Percentiles rank a stretch among this genome's conserved stretches.
Conservation (phyloP, 805 yeast genomes). For the Cyberlindnera subsufficiens region DNA sequence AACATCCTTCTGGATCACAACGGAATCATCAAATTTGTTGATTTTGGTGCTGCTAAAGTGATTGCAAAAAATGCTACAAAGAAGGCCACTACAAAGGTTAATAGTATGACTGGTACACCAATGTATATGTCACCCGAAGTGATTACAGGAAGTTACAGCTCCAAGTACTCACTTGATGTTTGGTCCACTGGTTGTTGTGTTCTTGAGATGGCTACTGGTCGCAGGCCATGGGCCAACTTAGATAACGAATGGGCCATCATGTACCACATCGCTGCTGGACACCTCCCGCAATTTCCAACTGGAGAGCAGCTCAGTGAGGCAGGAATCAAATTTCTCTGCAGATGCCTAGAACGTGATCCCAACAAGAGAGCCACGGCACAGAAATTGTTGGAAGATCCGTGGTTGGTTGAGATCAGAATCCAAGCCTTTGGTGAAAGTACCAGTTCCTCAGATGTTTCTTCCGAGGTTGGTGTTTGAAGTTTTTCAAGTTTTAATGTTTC, state of each 20-base stretch:
- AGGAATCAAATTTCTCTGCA: slow-evolving; percentile 66
- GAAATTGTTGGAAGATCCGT: slow-evolving; percentile 81
- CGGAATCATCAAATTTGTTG: slow-evolving; percentile 93
- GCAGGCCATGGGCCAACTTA: slow-evolving; percentile 92
- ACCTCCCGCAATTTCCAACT: slow-evolving; percentile 78
- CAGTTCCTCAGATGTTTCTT: slow-evolving; percentile 21
- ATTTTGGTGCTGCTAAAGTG: slow-evolving; percentile 96
- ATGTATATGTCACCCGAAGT: slow-evolving; percentile 99
- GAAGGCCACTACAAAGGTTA: slow-evolving; percentile 26
- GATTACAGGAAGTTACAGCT: slow-evolving; percentile 61
- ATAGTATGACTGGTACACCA: slow-evolving; percentile 77
- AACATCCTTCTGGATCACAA: slow-evolving; percentile 84
- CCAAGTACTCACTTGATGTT: slow-evolving; percentile 53
- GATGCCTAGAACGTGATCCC: slow-evolving; percentile 82
- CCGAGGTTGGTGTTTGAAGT: slow-evolving; percentile 16
- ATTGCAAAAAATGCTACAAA: slow-evolving; percentile 49
- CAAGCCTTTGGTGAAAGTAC: slow-evolving; percentile 54
- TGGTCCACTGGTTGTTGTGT: slow-evolving; percentile 98
- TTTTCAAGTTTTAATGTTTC: not conserved
- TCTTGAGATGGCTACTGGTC: slow-evolving; percentile 93
- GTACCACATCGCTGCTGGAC: slow-evolving; percentile 97
- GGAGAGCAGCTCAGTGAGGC: slow-evolving; percentile 68
- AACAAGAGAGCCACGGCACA: slow-evolving; percentile 74
- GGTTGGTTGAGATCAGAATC: slow-evolving; percentile 72
- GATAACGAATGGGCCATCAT: slow-evolving; percentile 98